phyloP scores from a whole-genome alignment of 768 basidiomycete genomes.

The Pholiota conissans region DNA sequence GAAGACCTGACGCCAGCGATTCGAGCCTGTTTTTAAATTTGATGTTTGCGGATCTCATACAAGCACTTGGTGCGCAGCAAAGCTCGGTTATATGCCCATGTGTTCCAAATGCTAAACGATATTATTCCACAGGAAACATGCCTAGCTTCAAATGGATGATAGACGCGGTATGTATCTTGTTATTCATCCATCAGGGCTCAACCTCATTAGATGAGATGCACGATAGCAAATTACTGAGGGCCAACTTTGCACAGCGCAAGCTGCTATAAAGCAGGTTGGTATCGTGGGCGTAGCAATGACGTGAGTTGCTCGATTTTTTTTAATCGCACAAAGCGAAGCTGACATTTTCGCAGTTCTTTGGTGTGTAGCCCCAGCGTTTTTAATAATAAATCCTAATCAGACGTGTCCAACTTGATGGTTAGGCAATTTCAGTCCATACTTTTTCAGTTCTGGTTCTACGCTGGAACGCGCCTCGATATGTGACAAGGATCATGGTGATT shows the following conservation, averaged over 20 bases:
- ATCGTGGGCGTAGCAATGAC: constrained; percentile 47
- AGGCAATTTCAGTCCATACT: constrained; percentile 50
- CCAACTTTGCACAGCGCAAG: constrained; percentile 45
- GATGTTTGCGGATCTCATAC: constrained; percentile 46
- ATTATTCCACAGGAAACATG: constrained; percentile 31
- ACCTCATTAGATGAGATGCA: neutral
- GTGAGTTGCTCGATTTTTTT: constrained; percentile 27
- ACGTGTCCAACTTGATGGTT: neutral
- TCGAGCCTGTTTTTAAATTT: constrained; percentile 47
- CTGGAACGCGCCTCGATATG: constrained; percentile 28
- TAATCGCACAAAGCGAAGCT: neutral
- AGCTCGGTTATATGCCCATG: neutral
- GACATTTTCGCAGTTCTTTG: constrained; percentile 18
- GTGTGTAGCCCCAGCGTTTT: constrained; percentile 15
- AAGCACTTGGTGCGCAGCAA: constrained; percentile 34
- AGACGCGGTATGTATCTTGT: constrained; percentile 26
- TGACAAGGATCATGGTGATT: constrained; percentile 32
- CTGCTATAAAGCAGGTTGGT: constrained; percentile 44
- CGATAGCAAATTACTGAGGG: constrained; percentile 34
- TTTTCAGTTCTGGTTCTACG: constrained; percentile 49
- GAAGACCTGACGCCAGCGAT: constrained; percentile 27
- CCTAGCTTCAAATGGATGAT: constrained; percentile 44
- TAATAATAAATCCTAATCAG: neutral
- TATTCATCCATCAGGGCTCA: neutral
- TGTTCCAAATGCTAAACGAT: neutral